These are phyloP conservation scores for Mastigamoeba balamuthi DNA, from an alignment of 78 protist species.

Conservation along the genomic window DNA sequence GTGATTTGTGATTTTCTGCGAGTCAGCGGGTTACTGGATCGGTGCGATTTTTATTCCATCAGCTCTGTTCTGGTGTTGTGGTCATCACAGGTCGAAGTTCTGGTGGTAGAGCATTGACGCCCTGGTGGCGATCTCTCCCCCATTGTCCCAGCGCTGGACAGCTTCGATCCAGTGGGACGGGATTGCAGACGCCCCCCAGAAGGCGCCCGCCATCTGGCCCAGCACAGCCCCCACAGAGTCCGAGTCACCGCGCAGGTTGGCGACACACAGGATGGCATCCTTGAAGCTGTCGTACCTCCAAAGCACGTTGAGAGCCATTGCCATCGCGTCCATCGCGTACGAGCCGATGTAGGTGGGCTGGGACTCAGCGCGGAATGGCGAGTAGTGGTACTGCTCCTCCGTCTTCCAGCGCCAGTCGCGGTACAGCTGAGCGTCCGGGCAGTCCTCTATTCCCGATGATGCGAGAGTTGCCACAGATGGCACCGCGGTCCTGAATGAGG, in stretches of 20 bases:
- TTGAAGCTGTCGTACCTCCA: no score
- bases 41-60: no score
- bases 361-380: background rate
- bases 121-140: background rate
- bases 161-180: constrained; percentile 3
- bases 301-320: background rate
- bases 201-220: constrained; percentile 14
- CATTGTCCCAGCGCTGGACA: background rate
- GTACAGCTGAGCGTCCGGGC: background rate
- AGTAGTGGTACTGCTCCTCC: background rate
- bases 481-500: background rate
- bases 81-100: no score
- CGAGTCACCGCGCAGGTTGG: constrained; percentile 12
- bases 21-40: no score
- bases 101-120: background rate
- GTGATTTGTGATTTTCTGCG: no score
- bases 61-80: no score
- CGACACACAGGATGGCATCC: background rate
- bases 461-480: background rate
- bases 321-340: constrained; percentile 4
- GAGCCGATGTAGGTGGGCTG: background rate
- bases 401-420: constrained; percentile 5
- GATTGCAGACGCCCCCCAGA: background rate
- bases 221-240: background rate
- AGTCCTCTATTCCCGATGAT: background rate